Evolutionary conservation across 2,329 filamentous ascomycete genomes (phyloP).

Genomic region (Hysterium pulicare): DNA sequence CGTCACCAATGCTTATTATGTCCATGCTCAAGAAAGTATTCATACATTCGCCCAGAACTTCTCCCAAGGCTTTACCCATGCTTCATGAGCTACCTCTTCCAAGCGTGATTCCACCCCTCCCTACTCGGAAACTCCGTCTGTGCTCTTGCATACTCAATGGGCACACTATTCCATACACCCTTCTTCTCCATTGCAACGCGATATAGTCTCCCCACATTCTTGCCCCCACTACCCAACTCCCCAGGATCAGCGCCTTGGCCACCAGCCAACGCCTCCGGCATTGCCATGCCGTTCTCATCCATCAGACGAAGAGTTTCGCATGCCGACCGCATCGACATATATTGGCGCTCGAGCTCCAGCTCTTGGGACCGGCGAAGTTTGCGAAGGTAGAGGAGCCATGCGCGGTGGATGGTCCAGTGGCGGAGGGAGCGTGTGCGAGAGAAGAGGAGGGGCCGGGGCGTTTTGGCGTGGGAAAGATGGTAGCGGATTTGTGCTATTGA

Average conservation of each 20-base stretch:
- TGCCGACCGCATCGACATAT: conserved; percentile 77
- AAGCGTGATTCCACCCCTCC: conserved; percentile 88
- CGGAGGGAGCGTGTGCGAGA: conserved; percentile 81
- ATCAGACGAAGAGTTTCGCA: conserved; percentile 74
- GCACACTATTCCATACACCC: conserved; percentile 75
- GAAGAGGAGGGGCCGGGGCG: conserved; percentile 78
- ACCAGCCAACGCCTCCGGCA: conserved; percentile 47
- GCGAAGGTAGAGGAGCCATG: conserved; percentile 78
- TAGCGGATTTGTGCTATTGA: conserved; percentile 64
- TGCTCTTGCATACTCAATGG: conserved; percentile 84
- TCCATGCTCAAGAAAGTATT: no score
- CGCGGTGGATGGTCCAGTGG: conserved; percentile 98
- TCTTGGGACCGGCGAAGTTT: conserved; percentile 63
- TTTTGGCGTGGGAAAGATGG: conserved; percentile 65
- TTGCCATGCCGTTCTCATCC: conserved; percentile 41
- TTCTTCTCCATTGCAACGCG: conserved; percentile 88
- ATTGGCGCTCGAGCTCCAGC: conserved; percentile 71
- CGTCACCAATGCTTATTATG: no score
- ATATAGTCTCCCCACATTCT: conserved; percentile 71
- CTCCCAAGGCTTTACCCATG: conserved; percentile 15
- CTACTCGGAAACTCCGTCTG: conserved; percentile 79
- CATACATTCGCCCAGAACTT: no score
- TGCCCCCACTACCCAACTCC: conserved; percentile 27
- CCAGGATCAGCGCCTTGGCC: conserved; percentile 49
- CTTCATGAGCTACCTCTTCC: conserved; percentile 75